A percentile compares a stretch with the other conserved stretches of the same genome.
phyloP scores from a whole-genome alignment of 2,329 filamentous ascomycete genomes.

The Arthrobotrys iridis region DNA sequence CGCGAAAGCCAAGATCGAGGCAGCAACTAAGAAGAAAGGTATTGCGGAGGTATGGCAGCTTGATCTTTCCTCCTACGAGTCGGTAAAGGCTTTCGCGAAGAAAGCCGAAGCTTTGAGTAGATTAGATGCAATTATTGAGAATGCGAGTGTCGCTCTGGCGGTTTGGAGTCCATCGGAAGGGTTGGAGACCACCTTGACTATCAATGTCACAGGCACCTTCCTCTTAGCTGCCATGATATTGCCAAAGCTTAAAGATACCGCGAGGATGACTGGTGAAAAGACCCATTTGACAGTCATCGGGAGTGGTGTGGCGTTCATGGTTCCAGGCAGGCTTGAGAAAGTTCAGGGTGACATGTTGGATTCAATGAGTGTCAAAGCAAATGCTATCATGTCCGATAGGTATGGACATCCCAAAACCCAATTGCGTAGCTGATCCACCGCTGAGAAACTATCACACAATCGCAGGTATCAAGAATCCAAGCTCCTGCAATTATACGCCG shows the following conservation, averaged over 20 bases:
- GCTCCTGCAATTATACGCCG: conserved; percentile 52
- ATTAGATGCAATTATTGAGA: conserved; percentile 61
- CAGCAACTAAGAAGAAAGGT: conserved; percentile 56
- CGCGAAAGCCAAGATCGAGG: conserved; percentile 62
- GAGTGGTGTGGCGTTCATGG: conserved; percentile 60
- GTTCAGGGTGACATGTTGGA: conserved; percentile 39
- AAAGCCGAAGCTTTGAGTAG: conserved; percentile 61
- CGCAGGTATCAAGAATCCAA: conserved; percentile 53
- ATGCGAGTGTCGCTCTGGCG: conserved; percentile 32
- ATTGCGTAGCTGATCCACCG: no score
- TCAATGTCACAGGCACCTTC: conserved; percentile 69
- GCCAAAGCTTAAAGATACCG: conserved; percentile 62
- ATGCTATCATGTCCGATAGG: conserved; percentile 14
- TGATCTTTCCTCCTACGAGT: conserved; percentile 64
- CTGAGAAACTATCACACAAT: not conserved
- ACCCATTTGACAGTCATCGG: conserved; percentile 60
- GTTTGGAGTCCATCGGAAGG: conserved; percentile 60
- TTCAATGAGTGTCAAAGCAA: conserved; percentile 31
- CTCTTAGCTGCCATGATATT: conserved; percentile 67
- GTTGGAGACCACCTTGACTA: conserved; percentile 68
- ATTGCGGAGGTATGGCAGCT: conserved; percentile 57
- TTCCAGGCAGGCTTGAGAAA: conserved; percentile 56
- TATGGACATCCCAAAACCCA: not conserved
- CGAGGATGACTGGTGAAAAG: conserved; percentile 59
- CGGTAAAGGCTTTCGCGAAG: conserved; percentile 62